Percentiles rank a stretch among this genome's conserved stretches.
Conservation (phyloP, 2,329 filamentous ascomycete species). For the Thermothelomyces thermophilus region DNA sequence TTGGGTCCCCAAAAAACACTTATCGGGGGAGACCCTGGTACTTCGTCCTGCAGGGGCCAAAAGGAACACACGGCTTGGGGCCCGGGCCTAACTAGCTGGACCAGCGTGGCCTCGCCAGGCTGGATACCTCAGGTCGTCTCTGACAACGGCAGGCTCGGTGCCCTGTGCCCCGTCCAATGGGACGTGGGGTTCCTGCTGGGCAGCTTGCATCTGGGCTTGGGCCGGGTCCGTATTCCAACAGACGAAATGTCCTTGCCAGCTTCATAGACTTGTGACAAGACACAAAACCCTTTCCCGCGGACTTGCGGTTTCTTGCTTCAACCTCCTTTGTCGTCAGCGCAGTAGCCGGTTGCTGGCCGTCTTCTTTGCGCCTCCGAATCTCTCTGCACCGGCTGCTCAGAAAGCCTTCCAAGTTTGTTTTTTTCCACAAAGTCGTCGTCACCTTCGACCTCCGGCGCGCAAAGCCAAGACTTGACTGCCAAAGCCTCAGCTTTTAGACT, state of each 20-base stretch:
- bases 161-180: constrained; percentile 16
- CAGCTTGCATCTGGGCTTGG: constrained; percentile 11
- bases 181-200: constrained; percentile 11
- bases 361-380: background rate
- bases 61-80: constrained; percentile 3
- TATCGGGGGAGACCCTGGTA: too few relatives aligned
- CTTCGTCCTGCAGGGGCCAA: constrained; percentile 15
- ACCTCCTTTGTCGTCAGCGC: background rate
- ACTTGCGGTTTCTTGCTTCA: background rate
- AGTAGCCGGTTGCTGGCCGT: background rate
- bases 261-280: too few relatives aligned
- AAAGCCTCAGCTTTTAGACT: background rate
- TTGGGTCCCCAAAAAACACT: too few relatives aligned
- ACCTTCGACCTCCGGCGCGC: too few relatives aligned
- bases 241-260: constrained; percentile 3
- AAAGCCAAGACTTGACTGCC: constrained; percentile 8
- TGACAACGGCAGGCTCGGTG: constrained; percentile 4
- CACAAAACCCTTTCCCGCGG: background rate
- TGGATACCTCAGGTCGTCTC: constrained; percentile 2
- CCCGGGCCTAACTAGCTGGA: background rate
- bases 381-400: background rate
- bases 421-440: too few relatives aligned
- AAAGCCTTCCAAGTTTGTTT: too few relatives aligned
- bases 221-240: background rate
- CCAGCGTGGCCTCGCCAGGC: constrained; percentile 7